Conservation (phyloP, 106 monocot species). For the Cymbidium sinense region DNA sequence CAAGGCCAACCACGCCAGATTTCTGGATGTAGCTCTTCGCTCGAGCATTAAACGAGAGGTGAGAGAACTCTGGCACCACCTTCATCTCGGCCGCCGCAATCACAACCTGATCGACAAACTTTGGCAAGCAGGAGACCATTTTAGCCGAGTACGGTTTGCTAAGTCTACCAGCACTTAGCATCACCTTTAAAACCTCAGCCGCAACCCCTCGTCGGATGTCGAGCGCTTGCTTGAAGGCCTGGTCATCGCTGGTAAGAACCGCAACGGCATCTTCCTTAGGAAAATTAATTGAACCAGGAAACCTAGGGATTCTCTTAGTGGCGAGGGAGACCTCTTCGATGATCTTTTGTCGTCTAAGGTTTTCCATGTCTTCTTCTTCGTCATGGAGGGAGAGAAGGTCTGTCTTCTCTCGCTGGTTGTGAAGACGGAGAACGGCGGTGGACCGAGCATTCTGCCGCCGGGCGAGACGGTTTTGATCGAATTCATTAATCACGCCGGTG, state of each 20-base stretch:
- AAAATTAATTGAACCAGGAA: slow-evolving; percentile 71
- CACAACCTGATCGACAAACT: slow-evolving; percentile 65
- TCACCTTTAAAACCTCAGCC: slow-evolving; percentile 55
- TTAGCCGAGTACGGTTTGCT: slow-evolving; percentile 64
- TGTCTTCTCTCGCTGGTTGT: neutral
- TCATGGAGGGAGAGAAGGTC: neutral
- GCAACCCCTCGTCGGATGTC: slow-evolving; percentile 69
- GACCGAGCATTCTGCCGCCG: slow-evolving; percentile 54
- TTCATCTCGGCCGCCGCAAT: slow-evolving; percentile 77
- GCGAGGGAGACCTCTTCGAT: slow-evolving; percentile 50
- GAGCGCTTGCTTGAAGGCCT: slow-evolving; percentile 46
- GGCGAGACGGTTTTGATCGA: slow-evolving; percentile 2
- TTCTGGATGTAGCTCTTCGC: slow-evolving; percentile 55
- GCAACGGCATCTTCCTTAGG: slow-evolving; percentile 18
- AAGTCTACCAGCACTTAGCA: slow-evolving; percentile 47
- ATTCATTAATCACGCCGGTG: neutral
- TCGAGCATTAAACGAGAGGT: slow-evolving; percentile 73
- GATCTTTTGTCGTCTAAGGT: slow-evolving; percentile 24
- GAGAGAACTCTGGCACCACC: slow-evolving; percentile 45
- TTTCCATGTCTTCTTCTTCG: slow-evolving; percentile 25
- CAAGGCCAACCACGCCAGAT: slow-evolving; percentile 71
- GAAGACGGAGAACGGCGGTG: slow-evolving; percentile 23
- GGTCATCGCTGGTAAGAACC: slow-evolving; percentile 13
- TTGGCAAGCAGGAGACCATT: slow-evolving; percentile 37
- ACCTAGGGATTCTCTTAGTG: slow-evolving; percentile 38